A percentile compares a stretch with the other conserved stretches of the same genome.
Conservation (phyloP, 805 yeast species). For the Schwanniomyces vanrijiae region DNA sequence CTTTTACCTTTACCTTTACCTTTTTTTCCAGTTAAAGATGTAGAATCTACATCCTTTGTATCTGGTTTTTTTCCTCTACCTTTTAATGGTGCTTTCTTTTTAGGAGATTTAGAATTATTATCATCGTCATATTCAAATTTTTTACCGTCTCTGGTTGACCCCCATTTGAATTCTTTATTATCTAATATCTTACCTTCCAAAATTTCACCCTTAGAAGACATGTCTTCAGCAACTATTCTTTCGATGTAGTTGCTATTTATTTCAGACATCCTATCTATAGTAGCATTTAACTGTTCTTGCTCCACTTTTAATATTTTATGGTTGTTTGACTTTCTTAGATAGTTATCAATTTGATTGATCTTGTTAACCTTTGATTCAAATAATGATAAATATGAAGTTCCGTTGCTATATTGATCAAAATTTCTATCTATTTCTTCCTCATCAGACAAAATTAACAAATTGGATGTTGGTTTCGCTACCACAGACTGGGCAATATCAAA, state of each 20-base stretch:
- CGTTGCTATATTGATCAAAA: neutral
- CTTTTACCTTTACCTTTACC: slow-evolving; percentile 8
- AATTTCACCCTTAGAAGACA: slow-evolving; percentile 23
- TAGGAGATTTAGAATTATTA: slow-evolving; percentile 5
- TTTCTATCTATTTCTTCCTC: slow-evolving; percentile 4
- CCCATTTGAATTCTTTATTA: slow-evolving; percentile 29
- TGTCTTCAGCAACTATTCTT: slow-evolving; percentile 35
- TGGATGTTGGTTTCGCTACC: slow-evolving; percentile 3
- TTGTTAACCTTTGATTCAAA: slow-evolving; percentile 12
- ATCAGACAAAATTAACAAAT: slow-evolving; percentile 2
- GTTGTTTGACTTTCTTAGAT: slow-evolving; percentile 10
- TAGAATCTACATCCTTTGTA: neutral
- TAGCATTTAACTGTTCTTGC: slow-evolving; percentile 13
- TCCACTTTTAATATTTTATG: slow-evolving; percentile 18
- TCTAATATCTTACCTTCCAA: slow-evolving; percentile 22
- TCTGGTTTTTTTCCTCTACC: slow-evolving; percentile 8
- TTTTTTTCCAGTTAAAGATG: neutral
- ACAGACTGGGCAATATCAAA: slow-evolving; percentile 3
- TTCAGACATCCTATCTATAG: slow-evolving; percentile 18
- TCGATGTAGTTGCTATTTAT: slow-evolving; percentile 33
- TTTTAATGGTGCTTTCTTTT: slow-evolving; percentile 6
- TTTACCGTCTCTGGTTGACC: slow-evolving; percentile 22
- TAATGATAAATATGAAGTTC: slow-evolving; percentile 2
- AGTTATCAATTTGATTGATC: slow-evolving; percentile 10
- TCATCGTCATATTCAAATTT: slow-evolving; percentile 13